These are phyloP conservation scores for Albizia julibrissin DNA, from an alignment of 306 rosid genomes.

Conservation along the genomic window DNA sequence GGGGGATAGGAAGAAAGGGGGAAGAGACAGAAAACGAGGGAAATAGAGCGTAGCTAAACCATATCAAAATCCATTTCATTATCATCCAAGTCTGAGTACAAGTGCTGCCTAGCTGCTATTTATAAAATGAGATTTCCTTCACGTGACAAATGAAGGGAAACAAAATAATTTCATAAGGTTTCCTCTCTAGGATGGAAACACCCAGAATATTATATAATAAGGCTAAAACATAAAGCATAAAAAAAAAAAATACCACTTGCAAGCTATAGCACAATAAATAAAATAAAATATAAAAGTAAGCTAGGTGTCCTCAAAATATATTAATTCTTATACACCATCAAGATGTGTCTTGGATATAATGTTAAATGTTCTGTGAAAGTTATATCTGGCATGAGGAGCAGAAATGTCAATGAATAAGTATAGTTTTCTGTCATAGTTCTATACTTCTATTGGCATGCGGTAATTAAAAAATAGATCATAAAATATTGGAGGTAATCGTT, in stretches of 20 bases:
- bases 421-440: not conserved
- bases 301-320: not conserved
- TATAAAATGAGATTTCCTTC: not conserved
- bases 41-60: not conserved
- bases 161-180: not conserved
- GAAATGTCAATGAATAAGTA: not conserved
- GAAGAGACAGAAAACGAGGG: not conserved
- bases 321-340: not conserved
- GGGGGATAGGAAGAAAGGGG: not conserved
- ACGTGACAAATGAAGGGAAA: not conserved
- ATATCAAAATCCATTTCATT: not conserved
- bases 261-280: no score
- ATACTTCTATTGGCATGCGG: not conserved
- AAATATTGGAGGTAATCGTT: not conserved
- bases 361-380: not conserved
- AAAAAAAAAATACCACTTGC: no score
- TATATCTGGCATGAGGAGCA: not conserved
- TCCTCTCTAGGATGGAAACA: not conserved
- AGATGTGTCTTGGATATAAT: not conserved
- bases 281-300: not conserved
- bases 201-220: constrained; percentile 5
- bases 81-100: not conserved
- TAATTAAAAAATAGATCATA: not conserved
- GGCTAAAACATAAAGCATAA: constrained; percentile 40
- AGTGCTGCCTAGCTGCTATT: not conserved